phyloP scores from a whole-genome alignment of 345 rosid species.

The Eucalyptus melliodora region DNA sequence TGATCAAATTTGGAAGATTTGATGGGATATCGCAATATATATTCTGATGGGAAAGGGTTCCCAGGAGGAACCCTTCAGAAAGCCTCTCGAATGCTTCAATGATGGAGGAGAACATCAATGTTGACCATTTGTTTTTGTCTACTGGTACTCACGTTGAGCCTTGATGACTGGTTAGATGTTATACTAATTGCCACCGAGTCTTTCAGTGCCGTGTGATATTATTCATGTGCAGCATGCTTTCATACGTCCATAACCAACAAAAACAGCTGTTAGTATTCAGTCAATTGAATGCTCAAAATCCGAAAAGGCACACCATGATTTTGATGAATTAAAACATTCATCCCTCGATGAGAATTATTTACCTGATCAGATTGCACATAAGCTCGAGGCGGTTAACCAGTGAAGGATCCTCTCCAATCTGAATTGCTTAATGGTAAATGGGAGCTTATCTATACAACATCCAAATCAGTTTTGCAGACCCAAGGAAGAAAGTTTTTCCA shows the following conservation, averaged over 20 bases:
- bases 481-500: slow-evolving; percentile 15
- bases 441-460: slow-evolving; percentile 91
- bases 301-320: too few relatives aligned
- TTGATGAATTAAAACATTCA: background rate
- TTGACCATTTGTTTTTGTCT: background rate
- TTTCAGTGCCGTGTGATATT: background rate
- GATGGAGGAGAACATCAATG: background rate
- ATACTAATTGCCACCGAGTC: background rate
- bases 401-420: slow-evolving; percentile 67
- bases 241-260: background rate
- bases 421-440: slow-evolving; percentile 71
- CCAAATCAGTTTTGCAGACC: slow-evolving; percentile 65
- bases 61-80: background rate
- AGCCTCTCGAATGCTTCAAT: background rate
- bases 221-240: background rate
- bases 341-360: background rate
- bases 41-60: background rate
- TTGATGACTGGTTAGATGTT: background rate
- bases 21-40: background rate
- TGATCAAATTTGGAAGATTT: background rate
- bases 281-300: background rate
- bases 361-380: slow-evolving; percentile 40
- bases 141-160: background rate
- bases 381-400: slow-evolving; percentile 68
- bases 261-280: background rate